Evolutionary conservation across 257 asterid species (phyloP), one percentile per base, ranked within the genome.

Genomic region (Nicotiana paniculata): DNA sequence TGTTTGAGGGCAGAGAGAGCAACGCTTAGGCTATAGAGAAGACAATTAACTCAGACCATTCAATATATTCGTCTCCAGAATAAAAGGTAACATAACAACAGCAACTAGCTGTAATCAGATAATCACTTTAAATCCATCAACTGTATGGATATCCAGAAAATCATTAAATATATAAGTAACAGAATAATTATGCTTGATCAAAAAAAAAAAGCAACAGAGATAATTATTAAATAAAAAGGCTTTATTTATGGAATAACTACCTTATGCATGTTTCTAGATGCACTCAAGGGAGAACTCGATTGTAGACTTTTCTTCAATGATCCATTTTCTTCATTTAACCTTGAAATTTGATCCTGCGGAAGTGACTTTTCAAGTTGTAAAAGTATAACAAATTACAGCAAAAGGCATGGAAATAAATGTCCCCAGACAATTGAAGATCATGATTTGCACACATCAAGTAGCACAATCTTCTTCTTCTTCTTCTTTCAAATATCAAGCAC

Each of bases 291-390:
- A 83, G 90, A 89, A 89, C 89, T 94, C 37, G 90, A 85, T 46
- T 87, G 88, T 66, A 90, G 89, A 87, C 91, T 91, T 86, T 90
- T 93, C 85, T 96, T 96, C 87, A 96, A 86, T 2, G 92, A 88
- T 84, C 92, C 90, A 84, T 93, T 96, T 92, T 94, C 99, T 89
- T 90, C 93, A 84, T 80, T 81, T 89, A 96, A 81, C 87, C 89
- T 92, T 66, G 84, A 85, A 87, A 96, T 84, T 82, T 87, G 97
- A 84, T 92, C 97, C 99, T 96, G 94, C 84, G 39, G 84, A 75
- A 59, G 82, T 54, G 81, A 82, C 5, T 78, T 67, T 68, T 66
- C 18, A 35, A 82, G 17, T 81, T 51, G 15, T 53, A 57, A 18
- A 81, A 83, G 54, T 37, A 9, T 67, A 65, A 51, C 77, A 82